phyloP scores from a whole-genome alignment of 2,329 filamentous ascomycete species.

The Tolypocladium tropicale region DNA sequence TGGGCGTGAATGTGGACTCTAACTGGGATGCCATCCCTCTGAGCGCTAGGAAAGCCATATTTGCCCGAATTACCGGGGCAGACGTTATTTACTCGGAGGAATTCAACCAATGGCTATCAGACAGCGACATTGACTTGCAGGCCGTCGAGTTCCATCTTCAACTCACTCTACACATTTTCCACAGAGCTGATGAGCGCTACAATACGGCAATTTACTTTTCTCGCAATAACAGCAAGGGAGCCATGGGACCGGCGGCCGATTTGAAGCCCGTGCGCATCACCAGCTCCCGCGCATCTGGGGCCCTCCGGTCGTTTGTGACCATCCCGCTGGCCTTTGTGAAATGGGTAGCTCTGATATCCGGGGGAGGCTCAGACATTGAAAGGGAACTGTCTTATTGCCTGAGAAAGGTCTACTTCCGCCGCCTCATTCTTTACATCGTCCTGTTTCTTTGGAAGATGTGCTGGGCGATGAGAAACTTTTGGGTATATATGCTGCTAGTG shows the following conservation, averaged over 20 bases:
- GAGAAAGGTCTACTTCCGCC: constrained; percentile 13
- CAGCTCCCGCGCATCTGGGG: not conserved
- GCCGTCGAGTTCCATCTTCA: constrained; percentile 17
- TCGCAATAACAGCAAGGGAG: not conserved
- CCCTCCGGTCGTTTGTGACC: constrained; percentile 6
- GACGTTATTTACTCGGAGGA: constrained; percentile 11
- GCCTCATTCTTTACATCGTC: constrained; percentile 12
- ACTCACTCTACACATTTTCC: constrained; percentile 9
- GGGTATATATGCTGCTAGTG: constrained; percentile 20
- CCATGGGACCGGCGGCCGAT: constrained; percentile 4
- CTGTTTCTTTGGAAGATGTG: constrained; percentile 21
- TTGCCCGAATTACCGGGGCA: constrained; percentile 18
- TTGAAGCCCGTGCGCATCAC: constrained; percentile 1
- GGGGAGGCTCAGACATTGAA: constrained; percentile 23
- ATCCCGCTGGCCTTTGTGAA: constrained; percentile 17
- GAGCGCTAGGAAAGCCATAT: constrained; percentile 17
- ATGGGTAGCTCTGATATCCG: constrained; percentile 23
- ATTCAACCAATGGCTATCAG: constrained; percentile 13
- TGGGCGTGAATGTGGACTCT: constrained; percentile 19
- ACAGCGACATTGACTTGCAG: constrained; percentile 13
- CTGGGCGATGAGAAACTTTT: constrained; percentile 18
- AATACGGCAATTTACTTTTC: constrained; percentile 1
- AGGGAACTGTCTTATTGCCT: constrained; percentile 24
- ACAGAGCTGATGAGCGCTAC: constrained; percentile 6
- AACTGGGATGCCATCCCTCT: constrained; percentile 20